Evolutionary conservation across 106 monocot genomes (phyloP).

Genomic region (Dioscorea dumetorum): DNA sequence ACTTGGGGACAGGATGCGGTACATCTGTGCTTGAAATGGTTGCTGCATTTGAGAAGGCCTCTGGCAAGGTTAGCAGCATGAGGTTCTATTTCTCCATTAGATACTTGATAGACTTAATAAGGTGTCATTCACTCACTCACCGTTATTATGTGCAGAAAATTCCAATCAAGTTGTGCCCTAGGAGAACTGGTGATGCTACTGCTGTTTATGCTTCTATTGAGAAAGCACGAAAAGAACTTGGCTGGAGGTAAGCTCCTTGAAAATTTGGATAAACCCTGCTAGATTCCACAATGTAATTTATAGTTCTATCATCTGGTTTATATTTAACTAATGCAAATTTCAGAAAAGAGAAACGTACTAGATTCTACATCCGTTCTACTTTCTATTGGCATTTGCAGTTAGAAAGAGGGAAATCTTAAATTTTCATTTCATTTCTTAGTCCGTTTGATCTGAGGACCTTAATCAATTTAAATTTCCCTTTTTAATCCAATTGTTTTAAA

Average conservation of each 20-base stretch:
- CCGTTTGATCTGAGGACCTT: too few relatives aligned
- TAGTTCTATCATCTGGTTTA: too few relatives aligned
- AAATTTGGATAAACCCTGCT: not conserved
- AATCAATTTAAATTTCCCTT: too few relatives aligned
- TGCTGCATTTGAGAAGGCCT: constrained; percentile 76
- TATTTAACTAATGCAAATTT: too few relatives aligned
- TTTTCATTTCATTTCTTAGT: too few relatives aligned
- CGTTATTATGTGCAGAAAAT: constrained; percentile 43
- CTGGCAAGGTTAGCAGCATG: constrained; percentile 46
- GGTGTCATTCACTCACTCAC: not conserved
- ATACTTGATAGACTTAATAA: not conserved
- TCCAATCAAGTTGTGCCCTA: constrained; percentile 65
- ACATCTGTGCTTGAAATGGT: constrained; percentile 90
- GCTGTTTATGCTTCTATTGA: constrained; percentile 79
- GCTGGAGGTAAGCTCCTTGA: constrained; percentile 57
- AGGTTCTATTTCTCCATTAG: not conserved
- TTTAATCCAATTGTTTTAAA: too few relatives aligned
- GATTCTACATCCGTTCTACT: too few relatives aligned
- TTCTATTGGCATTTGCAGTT: too few relatives aligned
- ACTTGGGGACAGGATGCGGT: constrained; percentile 75
- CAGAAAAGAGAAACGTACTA: too few relatives aligned
- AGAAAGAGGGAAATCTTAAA: too few relatives aligned
- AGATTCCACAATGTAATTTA: not conserved
- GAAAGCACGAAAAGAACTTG: constrained; percentile 72
- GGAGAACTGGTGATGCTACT: constrained; percentile 79